These are phyloP conservation scores for Oryza glaberrima DNA, from an alignment of 176 grass and related monocot species.

Conservation along the genomic window DNA sequence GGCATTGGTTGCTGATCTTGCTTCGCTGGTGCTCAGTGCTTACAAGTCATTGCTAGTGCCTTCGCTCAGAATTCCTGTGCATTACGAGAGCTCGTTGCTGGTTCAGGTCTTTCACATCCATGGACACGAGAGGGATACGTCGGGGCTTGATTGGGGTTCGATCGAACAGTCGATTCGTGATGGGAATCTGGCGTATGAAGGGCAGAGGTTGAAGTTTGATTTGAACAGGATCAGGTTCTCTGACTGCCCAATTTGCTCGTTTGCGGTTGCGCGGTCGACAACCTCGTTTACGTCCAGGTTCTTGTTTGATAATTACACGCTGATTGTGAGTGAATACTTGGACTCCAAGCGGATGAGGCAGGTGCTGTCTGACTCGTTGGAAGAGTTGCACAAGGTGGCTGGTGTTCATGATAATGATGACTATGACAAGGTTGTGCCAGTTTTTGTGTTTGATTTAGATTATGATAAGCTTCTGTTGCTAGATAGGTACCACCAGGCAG, in stretches of 20 bases:
- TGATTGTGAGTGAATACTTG: constrained; percentile 90
- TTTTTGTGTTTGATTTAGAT: constrained; percentile 96
- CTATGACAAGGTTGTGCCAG: constrained; percentile 66
- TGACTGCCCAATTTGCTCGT: constrained; percentile 78
- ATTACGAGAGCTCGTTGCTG: constrained; percentile 68
- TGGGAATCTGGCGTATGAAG: constrained; percentile 56
- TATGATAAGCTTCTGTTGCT: constrained; percentile 77
- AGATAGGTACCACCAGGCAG: constrained; percentile 81
- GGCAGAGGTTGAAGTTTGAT: constrained; percentile 68
- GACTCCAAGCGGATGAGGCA: constrained; percentile 92
- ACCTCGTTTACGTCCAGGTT: constrained; percentile 83
- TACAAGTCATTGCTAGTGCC: constrained; percentile 77
- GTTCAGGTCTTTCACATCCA: constrained; percentile 89
- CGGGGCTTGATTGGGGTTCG: constrained; percentile 67
- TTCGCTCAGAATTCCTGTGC: constrained; percentile 87
- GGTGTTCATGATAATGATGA: constrained; percentile 58
- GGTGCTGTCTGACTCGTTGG: constrained; percentile 72
- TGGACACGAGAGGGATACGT: constrained; percentile 60
- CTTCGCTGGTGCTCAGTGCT: constrained; percentile 72
- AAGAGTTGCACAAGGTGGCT: constrained; percentile 65
- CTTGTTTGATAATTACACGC: constrained; percentile 93
- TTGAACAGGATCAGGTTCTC: constrained; percentile 58
- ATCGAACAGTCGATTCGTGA: constrained; percentile 67
- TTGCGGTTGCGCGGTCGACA: constrained; percentile 64
- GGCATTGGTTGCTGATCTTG: constrained; percentile 62